These are phyloP conservation scores for Elymus sibiricus DNA, from an alignment of 176 grass and related monocot species.

Conservation along the genomic window DNA sequence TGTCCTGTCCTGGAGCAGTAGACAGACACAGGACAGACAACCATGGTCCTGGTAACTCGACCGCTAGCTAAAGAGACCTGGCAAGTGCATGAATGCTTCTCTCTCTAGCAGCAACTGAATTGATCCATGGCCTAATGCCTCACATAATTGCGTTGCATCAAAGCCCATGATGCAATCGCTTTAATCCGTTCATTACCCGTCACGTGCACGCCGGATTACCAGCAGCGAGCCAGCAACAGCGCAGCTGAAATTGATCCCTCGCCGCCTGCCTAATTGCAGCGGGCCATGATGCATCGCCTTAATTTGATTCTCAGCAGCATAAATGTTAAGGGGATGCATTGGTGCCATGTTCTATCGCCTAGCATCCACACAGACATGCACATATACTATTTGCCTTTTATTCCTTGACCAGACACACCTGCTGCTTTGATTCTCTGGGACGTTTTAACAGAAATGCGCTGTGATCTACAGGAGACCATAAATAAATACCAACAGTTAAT, in stretches of 20 bases:
- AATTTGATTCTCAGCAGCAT: neutral
- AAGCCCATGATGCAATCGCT: neutral
- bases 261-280: neutral
- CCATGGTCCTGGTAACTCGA: neutral
- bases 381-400: neutral
- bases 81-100: slow-evolving; percentile 31
- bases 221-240: too few relatives aligned
- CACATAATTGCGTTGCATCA: neutral
- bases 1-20: slow-evolving; percentile 20
- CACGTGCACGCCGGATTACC: neutral
- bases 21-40: neutral
- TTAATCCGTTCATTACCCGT: neutral
- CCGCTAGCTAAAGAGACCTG: slow-evolving; percentile 9
- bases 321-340: neutral
- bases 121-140: neutral
- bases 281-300: neutral
- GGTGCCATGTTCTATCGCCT: neutral
- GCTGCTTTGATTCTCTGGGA: neutral
- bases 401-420: neutral
- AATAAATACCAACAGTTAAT: neutral
- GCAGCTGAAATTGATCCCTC: too few relatives aligned
- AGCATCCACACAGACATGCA: neutral
- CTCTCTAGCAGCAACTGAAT: slow-evolving; percentile 27
- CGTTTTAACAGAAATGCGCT: neutral
- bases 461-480: neutral